Conservation (phyloP, 2,329 filamentous ascomycete species). For the Beauveria sp. region DNA sequence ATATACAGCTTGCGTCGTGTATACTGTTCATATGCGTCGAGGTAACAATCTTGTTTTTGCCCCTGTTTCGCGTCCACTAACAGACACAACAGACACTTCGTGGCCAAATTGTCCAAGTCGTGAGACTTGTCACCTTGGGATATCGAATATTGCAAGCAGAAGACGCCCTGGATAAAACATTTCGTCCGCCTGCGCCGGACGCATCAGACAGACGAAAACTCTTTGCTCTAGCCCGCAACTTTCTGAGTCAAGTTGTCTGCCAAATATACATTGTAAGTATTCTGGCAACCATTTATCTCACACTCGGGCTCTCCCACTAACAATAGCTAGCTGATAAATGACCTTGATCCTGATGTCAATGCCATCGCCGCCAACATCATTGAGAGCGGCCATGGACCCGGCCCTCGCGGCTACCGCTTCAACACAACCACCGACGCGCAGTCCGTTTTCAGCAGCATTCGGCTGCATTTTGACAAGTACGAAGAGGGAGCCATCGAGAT, state of each 20-base stretch:
- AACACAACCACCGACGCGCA: slow-evolving; percentile 2
- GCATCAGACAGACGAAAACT: slow-evolving; percentile 3
- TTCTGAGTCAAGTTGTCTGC: slow-evolving; percentile 8
- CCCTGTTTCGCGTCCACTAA: neutral
- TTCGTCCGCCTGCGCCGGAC: neutral
- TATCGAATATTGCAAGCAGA: slow-evolving; percentile 7
- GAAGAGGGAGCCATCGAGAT: neutral
- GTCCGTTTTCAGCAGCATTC: slow-evolving; percentile 7
- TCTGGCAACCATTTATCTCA: too few species aligned
- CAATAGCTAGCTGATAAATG: neutral
- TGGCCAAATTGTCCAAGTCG: neutral
- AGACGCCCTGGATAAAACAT: neutral
- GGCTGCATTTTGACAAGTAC: slow-evolving; percentile 10
- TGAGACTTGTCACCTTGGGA: slow-evolving; percentile 3
- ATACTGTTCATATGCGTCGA: slow-evolving; percentile 12
- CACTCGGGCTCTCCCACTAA: neutral
- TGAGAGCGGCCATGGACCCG: slow-evolving; percentile 6
- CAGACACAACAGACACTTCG: neutral
- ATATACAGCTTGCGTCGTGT: slow-evolving; percentile 10
- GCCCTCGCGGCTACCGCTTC: slow-evolving; percentile 10
- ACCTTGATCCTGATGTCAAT: slow-evolving; percentile 5
- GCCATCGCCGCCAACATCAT: slow-evolving; percentile 9
- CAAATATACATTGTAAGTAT: slow-evolving; percentile 7
- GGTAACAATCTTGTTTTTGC: neutral
- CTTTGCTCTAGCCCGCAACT: slow-evolving; percentile 5